Base-by-base conservation (phyloP, 2,329 filamentous ascomycete species). In the Cladosporium phlei region DNA sequence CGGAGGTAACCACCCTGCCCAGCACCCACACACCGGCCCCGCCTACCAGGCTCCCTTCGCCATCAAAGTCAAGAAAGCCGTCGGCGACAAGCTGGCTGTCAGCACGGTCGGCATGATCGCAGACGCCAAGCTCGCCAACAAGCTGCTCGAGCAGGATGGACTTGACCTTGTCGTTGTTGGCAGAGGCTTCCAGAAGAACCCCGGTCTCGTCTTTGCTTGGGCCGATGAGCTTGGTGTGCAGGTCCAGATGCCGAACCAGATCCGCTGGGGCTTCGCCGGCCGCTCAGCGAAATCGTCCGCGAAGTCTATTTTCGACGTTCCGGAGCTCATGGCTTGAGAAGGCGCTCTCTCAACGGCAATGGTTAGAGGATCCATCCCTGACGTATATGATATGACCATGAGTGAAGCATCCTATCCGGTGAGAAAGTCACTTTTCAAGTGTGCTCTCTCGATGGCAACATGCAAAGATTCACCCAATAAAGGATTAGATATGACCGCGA, bases 161-260 rank as follows among this genome's bases (percentile, higher is more conserved):
- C 57, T 82, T 49, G 89, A 96, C 61, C 65, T 90, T n/a, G 80
- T 84, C 0, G 74, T 91, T 14, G 74, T 85, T 1, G 90, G 79
- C 0, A 75, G 88, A 47, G 83, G 85, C 59, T 93, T 93, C 66
- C 74, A 94, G 68, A 80, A 88, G 63, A 88, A 95, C 60, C 86
- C 89, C 0, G 82, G 86, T 48, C 81, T 89, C 61, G 52, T 59
- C 4, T 80, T 88, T 67, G 75, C 78, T 25, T 83, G 79, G 52
- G 89, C 87, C 0, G 77, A 86, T 51, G 78, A 88, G 54, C 70
- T 95, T 24, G 81, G 79, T 8, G 80, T 90, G 3, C 70, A 80
- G 48, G 79, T 90, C 4, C 72, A 83, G 56, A 84, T 83, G 78
- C 79, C 88, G 1, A 80, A 80, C 54, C 88, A 94, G 46, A 80